Evolutionary conservation across 1,139 yeast species (phyloP), one percentile per base, ranked within the genome.

Genomic region (Debaryomyces subglobosus): DNA sequence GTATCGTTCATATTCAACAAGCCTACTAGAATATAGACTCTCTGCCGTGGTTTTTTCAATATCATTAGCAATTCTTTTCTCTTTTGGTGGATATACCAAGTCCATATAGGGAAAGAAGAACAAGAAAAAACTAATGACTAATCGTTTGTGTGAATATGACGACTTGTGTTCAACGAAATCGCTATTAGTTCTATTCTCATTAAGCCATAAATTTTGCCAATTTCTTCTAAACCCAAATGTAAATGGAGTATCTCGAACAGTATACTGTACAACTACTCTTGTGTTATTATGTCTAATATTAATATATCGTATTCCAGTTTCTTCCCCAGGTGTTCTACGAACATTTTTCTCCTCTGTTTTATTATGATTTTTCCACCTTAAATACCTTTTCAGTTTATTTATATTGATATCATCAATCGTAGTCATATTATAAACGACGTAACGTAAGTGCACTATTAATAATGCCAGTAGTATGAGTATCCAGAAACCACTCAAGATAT

Each of bases 351-450:
- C 46, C 45, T 36, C 50, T 47, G 52, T 42, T 25, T 40, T 21
- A n/a, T 40, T 37, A 23, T 49, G 45, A 32, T 56, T 34, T 34
- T 59, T 52, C 68, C 69, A 68, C 29, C 66, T 48, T 9, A 45
- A 24, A 45, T 65, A 63, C 15, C 60, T 49, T 18, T 55, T 60
- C 12, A 63, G 60, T 47, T 69, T 70, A 38, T 61, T 65, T 13
- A 52, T 47, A 8, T 64, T 56, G 36, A 71, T 50, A 39, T 69
- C 76, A 50, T 72, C 78, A 15, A 71, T 51, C 0, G 88, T 77
- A 2, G 86, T 78, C 49, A 71, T 63, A 54, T 84, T 82, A 12
- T 49, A 52, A 3, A 53, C 44, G 32, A 81, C 66, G 56, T 77
- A 78, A 34, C 65, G 56, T 2, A 75, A 15, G 57, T 78, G 78